Conservation (phyloP, 257 asterid genomes). For the Nicotiana tabacum region DNA sequence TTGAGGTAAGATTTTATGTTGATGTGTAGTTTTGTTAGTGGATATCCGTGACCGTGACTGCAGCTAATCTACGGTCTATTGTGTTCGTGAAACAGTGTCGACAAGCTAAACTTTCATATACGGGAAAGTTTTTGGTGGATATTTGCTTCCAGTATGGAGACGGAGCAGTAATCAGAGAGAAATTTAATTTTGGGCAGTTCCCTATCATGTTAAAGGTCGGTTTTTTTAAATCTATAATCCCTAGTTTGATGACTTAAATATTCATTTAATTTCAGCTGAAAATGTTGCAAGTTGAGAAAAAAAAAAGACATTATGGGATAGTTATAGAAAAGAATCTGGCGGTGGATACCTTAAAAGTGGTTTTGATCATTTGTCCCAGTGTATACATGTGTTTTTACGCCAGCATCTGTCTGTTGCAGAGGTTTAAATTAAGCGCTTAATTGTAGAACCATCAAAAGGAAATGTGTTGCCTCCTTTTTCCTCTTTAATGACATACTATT, state of each 20-base stretch:
- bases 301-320: neutral
- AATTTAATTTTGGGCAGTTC: slow-evolving; percentile 56
- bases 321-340: neutral
- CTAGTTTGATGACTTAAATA: too few species aligned
- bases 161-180: slow-evolving; percentile 57
- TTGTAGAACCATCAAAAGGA: neutral
- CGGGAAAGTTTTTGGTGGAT: slow-evolving; percentile 65
- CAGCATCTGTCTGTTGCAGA: neutral
- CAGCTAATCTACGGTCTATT: slow-evolving; percentile 13
- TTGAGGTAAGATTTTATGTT: slow-evolving; percentile 52
- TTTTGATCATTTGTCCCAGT: neutral
- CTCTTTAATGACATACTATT: neutral
- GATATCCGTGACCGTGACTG: neutral
- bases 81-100: slow-evolving; percentile 67
- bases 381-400: neutral
- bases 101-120: slow-evolving; percentile 78
- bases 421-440: neutral
- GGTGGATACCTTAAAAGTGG: neutral
- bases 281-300: slow-evolving; percentile 1
- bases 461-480: neutral
- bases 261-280: neutral
- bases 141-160: slow-evolving; percentile 54
- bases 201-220: slow-evolving; percentile 92
- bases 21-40: neutral
- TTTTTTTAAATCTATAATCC: neutral